These are phyloP conservation scores for Didymella segeticola DNA, from an alignment of 2,329 filamentous ascomycete species.

Conservation along the genomic window DNA sequence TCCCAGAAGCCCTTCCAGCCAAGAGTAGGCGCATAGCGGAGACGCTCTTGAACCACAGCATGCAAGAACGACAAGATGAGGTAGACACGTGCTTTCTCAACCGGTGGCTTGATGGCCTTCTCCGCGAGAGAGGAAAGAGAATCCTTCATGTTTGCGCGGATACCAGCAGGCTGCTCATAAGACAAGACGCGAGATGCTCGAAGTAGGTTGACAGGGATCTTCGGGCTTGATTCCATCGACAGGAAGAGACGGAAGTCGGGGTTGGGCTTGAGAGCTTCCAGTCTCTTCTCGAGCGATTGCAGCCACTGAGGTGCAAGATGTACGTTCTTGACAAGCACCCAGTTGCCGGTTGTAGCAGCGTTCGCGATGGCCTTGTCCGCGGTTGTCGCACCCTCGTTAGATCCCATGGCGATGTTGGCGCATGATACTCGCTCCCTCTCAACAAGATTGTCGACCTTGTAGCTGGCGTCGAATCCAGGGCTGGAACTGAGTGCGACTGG, in stretches of 20 bases:
- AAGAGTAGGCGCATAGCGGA: constrained; percentile 90
- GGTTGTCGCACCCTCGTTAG: constrained; percentile 88
- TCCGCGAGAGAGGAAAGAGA: constrained; percentile 84
- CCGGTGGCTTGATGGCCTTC: constrained; percentile 78
- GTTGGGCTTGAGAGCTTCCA: constrained; percentile 94
- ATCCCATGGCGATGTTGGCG: constrained; percentile 99
- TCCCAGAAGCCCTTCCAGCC: constrained; percentile 99
- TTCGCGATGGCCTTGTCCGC: constrained; percentile 96
- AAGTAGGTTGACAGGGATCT: constrained; percentile 95
- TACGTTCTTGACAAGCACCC: constrained; percentile 99
- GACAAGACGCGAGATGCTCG: constrained; percentile 93
- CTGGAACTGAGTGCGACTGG: constrained; percentile 93
- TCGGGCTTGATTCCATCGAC: constrained; percentile 96
- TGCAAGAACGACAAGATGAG: constrained; percentile 92
- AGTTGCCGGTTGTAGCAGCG: constrained; percentile 88
- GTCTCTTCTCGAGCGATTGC: constrained; percentile 94
- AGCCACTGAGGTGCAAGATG: constrained; percentile 96
- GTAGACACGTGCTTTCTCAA: constrained; percentile 90
- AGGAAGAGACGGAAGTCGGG: constrained; percentile 92
- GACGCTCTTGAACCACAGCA: constrained; percentile 91
- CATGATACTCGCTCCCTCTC: constrained; percentile 82
- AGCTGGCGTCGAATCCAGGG: constrained; percentile 96
- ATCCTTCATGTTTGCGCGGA: constrained; percentile 98
- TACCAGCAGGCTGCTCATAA: constrained; percentile 97
- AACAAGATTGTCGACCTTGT: constrained; percentile 96